Base-by-base conservation (phyloP, 768 basidiomycete species). In the Exsudoporus frostii region DNA sequence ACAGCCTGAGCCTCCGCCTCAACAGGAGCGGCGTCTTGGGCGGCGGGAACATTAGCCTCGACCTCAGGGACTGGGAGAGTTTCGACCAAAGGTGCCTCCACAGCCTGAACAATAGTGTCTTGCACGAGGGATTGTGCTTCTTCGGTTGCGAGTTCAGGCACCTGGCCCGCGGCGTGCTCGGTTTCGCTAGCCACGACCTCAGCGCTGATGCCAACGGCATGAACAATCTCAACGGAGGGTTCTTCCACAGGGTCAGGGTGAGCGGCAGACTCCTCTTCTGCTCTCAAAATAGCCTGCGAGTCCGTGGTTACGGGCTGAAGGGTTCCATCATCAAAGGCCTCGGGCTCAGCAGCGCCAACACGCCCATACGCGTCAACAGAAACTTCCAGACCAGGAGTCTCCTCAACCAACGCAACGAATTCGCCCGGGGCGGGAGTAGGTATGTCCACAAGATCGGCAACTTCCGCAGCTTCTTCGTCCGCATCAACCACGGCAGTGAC, bases 351-450 rank as follows among this genome's bases (percentile, higher is more conserved):
- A 42, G 37, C 29, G 34, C 39, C 55, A 19, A 11, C 40, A 36
- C 14, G 39, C 19, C 34, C 46, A 33, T 45, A 19, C 20, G 7
- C 13, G 9, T 39, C 38, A 50, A 24, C 49, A 30, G 41, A 44
- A 43, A 17, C 33, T 11, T 50, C 65, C 37, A 27, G 49, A 6
- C 51, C 24, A 45, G 56, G 52, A 8, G 62, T 65, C 44, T 61
- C 64, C 25, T 55, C 55, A 17, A 54, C 55, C 14, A 66, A 22
- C 3, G 41, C 27, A 41, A 55, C 45, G 22, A 10, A 40, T 46
- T 58, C 61, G 24, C 56, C 58, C 24, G 56, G 46, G 17, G 43
- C 42, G 29, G 61, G 54, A 11, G 58, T 64, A 36, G 49, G 39
- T 45, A 54, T 45, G 34, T 50, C 64, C 58, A 25, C 27, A 24